Evolutionary conservation across 164 flowering plant genomes (phyloP).

Genomic region (Magnolia officinalis): DNA sequence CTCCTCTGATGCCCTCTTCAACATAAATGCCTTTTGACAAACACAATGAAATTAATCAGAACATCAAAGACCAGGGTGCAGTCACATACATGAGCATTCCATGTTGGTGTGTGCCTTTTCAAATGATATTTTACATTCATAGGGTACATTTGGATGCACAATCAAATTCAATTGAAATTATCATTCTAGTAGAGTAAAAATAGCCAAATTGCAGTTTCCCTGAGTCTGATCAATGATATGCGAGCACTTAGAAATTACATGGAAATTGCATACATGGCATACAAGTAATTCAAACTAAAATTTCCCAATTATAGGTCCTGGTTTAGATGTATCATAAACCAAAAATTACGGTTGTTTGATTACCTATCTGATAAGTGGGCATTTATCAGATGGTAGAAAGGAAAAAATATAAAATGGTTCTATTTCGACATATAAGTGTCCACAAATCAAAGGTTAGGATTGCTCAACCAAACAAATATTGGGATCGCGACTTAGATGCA

Average conservation of each 20-base stretch:
- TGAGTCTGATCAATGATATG: background rate
- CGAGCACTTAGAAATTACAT: too few species aligned
- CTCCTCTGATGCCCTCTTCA: slow-evolving; percentile 87
- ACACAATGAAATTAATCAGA: background rate
- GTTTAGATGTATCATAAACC: too few species aligned
- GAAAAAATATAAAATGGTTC: background rate
- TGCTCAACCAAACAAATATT: too few species aligned
- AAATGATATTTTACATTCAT: background rate
- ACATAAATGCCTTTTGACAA: slow-evolving; percentile 79
- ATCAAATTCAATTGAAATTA: background rate
- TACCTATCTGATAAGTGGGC: background rate
- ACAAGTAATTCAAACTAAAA: too few species aligned
- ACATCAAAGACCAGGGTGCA: background rate
- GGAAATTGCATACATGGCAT: too few species aligned
- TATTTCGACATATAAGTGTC: too few species aligned
- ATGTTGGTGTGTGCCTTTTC: background rate
- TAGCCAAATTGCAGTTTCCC: background rate
- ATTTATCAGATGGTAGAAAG: background rate
- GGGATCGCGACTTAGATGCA: too few species aligned
- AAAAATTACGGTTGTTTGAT: background rate
- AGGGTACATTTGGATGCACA: background rate
- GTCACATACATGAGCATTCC: background rate
- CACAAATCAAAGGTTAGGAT: too few species aligned
- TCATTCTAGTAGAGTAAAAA: background rate
- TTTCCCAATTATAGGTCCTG: too few species aligned